Evolutionary conservation across 139 green algal genomes (phyloP), one percentile per base, ranked within the genome.

Genomic region (Coelastrella sp.): DNA sequence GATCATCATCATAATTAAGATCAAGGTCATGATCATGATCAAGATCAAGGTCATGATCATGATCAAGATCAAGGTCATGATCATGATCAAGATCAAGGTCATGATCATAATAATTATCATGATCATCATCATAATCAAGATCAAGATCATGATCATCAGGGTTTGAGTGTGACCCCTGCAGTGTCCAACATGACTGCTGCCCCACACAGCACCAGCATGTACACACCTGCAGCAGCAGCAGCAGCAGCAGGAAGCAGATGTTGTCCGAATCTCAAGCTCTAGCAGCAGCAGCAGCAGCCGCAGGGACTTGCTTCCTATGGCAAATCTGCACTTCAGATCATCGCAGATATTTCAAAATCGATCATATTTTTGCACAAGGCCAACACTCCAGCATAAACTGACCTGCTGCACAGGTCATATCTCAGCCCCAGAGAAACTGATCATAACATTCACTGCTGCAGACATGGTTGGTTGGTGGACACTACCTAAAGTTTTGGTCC

Each of bases 161-260:
- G 76, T 65, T 91, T 91, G 65, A 91, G 65, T 3, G 78, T 91
- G 7, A 91, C n/a, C 49, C 56, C 65, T 49, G 24, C 49, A 10
- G 5, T 59, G 78, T 87, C 87, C 10, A 91, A 24, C 8, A 17
- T 17, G 6, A 81, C 87, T 11, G 87, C 87, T 10, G 72, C 35
- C 20, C 63, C 61, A 76, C 87, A 87, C 57, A 90, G 58, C n/a
- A 91, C 76, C 63, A 89, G 66, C 91, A 92, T 76, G 61, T 89
- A 89, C 15, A 79, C 66, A 75, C 87, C 87, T 90, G 93, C 93
- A 49, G 68, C 68, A 8, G 74, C 5, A 79, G 76, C 17, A 72
- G 78, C 27, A 49, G 35, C 35, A 49, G 35, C 35, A 49, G 35
- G 35, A 3, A 49, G 35, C 35, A 3, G 35, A 49, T 49, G 35